Percentiles rank a stretch among this genome's conserved stretches.
phyloP scores from a whole-genome alignment of 176 grass and related monocot species.

The Triticum turgidum region DNA sequence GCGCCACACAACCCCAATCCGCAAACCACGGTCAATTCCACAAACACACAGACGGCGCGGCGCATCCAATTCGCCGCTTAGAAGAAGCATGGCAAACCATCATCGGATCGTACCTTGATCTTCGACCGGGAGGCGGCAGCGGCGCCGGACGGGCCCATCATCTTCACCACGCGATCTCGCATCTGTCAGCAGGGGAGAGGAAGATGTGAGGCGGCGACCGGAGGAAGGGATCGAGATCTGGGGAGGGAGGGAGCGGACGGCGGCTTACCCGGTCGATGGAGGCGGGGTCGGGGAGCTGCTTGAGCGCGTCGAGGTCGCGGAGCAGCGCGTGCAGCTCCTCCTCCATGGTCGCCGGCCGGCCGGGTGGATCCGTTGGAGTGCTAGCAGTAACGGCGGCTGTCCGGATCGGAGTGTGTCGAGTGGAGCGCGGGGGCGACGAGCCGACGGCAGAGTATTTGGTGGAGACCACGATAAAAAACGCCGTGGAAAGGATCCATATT shows the following conservation, averaged over 20 bases:
- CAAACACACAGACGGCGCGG: background rate
- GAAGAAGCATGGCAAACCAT: background rate
- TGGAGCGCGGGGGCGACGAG: background rate
- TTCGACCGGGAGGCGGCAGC: slow-evolving; percentile 42
- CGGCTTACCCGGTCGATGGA: slow-evolving; percentile 54
- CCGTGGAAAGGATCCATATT: background rate
- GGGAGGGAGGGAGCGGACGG: background rate
- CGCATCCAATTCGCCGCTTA: background rate
- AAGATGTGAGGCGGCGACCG: background rate
- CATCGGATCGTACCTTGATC: slow-evolving; percentile 65
- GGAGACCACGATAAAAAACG: background rate
- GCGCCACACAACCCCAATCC: slow-evolving; percentile 7
- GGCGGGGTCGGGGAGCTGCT: slow-evolving; percentile 35
- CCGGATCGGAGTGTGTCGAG: background rate
- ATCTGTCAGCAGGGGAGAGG: slow-evolving; percentile 41
- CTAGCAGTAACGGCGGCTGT: background rate
- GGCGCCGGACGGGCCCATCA: slow-evolving; percentile 26
- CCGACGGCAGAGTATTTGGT: background rate
- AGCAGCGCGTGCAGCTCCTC: slow-evolving; percentile 61
- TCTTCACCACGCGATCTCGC: slow-evolving; percentile 43
- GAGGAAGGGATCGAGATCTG: slow-evolving; percentile 23
- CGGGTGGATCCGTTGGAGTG: background rate
- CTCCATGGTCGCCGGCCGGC: slow-evolving; percentile 51
- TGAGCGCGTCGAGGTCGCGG: slow-evolving; percentile 64
- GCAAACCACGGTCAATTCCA: background rate